phyloP scores from a whole-genome alignment of 2,329 filamentous ascomycete genomes.

The Fusarium ramigenum region DNA sequence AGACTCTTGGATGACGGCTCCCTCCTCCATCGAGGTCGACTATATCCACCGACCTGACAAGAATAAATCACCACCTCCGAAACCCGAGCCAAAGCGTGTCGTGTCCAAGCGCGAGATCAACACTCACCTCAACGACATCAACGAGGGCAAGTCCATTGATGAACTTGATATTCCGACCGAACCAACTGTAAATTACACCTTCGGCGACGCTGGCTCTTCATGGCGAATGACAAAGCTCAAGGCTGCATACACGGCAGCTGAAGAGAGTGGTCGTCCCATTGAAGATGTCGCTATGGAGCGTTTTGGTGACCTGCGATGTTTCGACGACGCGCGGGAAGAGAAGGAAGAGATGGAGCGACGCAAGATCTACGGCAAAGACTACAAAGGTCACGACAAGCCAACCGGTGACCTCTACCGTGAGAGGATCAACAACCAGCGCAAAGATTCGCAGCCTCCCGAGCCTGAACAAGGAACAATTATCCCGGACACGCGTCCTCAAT shows the following conservation, averaged over 20 bases:
- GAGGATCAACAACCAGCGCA: conserved; percentile 69
- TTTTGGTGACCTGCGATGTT: conserved; percentile 82
- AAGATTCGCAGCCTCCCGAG: conserved; percentile 40
- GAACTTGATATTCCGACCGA: conserved; percentile 58
- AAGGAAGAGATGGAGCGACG: conserved; percentile 88
- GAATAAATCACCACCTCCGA: conserved; percentile 63
- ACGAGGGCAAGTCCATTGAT: conserved; percentile 57
- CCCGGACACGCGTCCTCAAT: conserved; percentile 54
- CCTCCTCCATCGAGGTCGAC: conserved; percentile 84
- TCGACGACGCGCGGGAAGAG: conserved; percentile 94
- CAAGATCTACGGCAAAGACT: conserved; percentile 83
- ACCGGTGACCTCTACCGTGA: conserved; percentile 87
- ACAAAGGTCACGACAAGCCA: conserved; percentile 85
- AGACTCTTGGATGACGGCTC: conserved; percentile 91
- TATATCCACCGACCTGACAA: conserved; percentile 73
- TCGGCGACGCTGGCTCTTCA: conserved; percentile 88
- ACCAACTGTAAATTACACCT: conserved; percentile 74
- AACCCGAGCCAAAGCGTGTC: conserved; percentile 71
- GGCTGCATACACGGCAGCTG: conserved; percentile 80
- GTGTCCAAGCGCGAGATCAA: conserved; percentile 88
- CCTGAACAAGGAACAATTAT: conserved; percentile 66
- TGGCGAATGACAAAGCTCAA: conserved; percentile 98
- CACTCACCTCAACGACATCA: conserved; percentile 66
- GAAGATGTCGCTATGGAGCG: conserved; percentile 87
- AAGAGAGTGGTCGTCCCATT: conserved; percentile 75